Evolutionary conservation across 768 basidiomycete genomes (phyloP).

Genomic region (Podaxis pistillaris): DNA sequence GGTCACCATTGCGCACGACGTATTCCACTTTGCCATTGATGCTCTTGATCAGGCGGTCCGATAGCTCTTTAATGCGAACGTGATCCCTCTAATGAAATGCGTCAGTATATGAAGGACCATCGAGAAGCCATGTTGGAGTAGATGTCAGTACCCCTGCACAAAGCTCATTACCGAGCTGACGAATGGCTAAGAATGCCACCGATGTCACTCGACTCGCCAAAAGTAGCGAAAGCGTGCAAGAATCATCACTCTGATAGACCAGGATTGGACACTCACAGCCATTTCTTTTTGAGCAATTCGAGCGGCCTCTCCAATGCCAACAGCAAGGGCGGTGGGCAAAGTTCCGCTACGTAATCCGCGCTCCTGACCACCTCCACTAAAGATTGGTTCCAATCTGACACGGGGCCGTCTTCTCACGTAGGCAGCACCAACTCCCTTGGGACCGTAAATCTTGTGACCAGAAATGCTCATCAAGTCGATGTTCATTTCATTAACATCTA

Average conservation of each 20-base stretch:
- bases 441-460: constrained; percentile 97
- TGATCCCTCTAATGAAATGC: constrained; percentile 70
- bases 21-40: constrained; percentile 85
- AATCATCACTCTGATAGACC: constrained; percentile 40
- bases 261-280: constrained; percentile 60
- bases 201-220: constrained; percentile 45
- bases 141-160: constrained; percentile 94
- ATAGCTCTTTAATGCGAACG: constrained; percentile 65
- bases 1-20: constrained; percentile 93
- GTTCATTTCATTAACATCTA: constrained; percentile 95
- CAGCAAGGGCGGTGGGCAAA: constrained; percentile 80
- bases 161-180: constrained; percentile 57
- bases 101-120: constrained; percentile 17
- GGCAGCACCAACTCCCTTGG: constrained; percentile 92
- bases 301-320: constrained; percentile 94
- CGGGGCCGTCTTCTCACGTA: constrained; percentile 92
- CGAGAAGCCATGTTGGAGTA: neutral
- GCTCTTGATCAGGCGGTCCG: constrained; percentile 75
- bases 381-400: constrained; percentile 90
- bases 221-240: constrained; percentile 33
- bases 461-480: constrained; percentile 95
- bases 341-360: constrained; percentile 95
- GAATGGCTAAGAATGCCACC: constrained; percentile 18
- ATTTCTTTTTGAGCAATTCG: constrained; percentile 91
- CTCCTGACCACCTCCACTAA: constrained; percentile 97